Base-by-base conservation (phyloP, 2,329 filamentous ascomycete species). In the Salinomyces thailandicus region DNA sequence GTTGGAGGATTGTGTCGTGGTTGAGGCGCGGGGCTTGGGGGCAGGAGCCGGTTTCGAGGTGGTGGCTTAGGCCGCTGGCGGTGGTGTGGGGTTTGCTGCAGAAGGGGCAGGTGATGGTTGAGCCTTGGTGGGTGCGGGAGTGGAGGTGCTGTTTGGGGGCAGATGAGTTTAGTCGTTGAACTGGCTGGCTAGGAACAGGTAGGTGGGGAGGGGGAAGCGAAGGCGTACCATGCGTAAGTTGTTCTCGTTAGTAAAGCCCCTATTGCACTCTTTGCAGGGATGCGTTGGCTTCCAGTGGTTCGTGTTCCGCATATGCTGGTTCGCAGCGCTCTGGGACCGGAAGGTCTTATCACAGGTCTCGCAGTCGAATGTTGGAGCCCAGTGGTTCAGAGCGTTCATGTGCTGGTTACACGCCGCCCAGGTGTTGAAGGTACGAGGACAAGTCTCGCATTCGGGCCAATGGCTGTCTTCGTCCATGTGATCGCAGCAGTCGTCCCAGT, bases 11-110 rank as follows among this genome's bases (percentile, higher is more conserved):
- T 2, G 44, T 53, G 7, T 72, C 64, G 7, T 69, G 67, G 48
- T 71, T 65, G 2, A 77, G 29, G 2, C 45, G 36, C 0, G 51
- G 56, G 0, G 71, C 69, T 0, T 53, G 52, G 0, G 63, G 63
- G 35, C 76, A 81, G 0, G 61, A 54, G n/a, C 69, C 68, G 1
- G 48, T 55, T 44, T 81, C 77, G 1, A 80, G 54, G 43, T 81
- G 73, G 49, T 75, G 62, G 0, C 60, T 50, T 4, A 79, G 45
- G 3, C 73, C 75, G 1, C 68, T 72, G 2, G 73, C 72, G 0
- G 68, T 67, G 7, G 64, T 57, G 42, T 63, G 73, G 2, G 6
- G 18, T 2, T 31, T 40, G 22, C 59, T 50, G 55, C 77, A 81
- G 48, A 74, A 79, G 0, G 70, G 75, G 34, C 77, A 81, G 0